A percentile compares a stretch with the other conserved stretches of the same genome.
These are phyloP conservation scores for Kregervanrija delftensis DNA, from an alignment of 805 yeast genomes.

Conservation along the genomic window DNA sequence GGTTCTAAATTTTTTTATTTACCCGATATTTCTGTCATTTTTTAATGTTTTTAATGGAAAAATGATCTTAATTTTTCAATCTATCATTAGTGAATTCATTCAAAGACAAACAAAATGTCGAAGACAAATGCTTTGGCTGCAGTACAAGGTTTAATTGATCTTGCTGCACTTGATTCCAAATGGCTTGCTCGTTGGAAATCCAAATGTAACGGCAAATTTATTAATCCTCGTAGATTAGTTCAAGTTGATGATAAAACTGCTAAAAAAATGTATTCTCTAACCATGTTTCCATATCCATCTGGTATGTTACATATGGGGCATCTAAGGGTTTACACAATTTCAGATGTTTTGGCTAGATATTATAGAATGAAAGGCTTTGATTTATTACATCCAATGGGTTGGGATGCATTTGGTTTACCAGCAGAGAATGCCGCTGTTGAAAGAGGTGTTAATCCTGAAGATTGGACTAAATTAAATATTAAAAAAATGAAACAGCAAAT, in stretches of 20 bases:
- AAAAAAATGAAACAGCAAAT: constrained; percentile 79
- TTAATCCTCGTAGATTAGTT: constrained; percentile 25
- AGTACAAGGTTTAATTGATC: constrained; percentile 13
- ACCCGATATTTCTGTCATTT: too few species aligned
- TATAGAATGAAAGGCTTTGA: constrained; percentile 67
- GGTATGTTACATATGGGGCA: constrained; percentile 94
- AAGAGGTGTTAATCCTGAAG: constrained; percentile 66
- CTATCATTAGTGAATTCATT: too few species aligned
- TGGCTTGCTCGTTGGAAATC: constrained; percentile 45
- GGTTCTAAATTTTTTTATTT: too few species aligned
- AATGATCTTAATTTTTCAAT: too few species aligned
- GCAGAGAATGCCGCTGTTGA: constrained; percentile 98
- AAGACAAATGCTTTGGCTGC: constrained; percentile 6
- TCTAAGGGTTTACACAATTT: constrained; percentile 83
- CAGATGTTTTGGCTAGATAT: constrained; percentile 77
- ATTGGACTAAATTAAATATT: constrained; percentile 83
- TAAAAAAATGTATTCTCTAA: constrained; percentile 52
- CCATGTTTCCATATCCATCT: constrained; percentile 97
- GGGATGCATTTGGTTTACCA: constrained; percentile 98
- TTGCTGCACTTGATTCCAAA: constrained; percentile 38
- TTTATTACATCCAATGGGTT: constrained; percentile 96
- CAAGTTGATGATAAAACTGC: constrained; percentile 1
- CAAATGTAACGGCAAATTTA: constrained; percentile 14
- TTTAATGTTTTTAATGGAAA: too few species aligned
- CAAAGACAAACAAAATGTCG: neutral